Evolutionary conservation across 495 filamentous ascomycete species (phyloP), one percentile per base, ranked within the genome.

Genomic region (Penicillium tannophilum): DNA sequence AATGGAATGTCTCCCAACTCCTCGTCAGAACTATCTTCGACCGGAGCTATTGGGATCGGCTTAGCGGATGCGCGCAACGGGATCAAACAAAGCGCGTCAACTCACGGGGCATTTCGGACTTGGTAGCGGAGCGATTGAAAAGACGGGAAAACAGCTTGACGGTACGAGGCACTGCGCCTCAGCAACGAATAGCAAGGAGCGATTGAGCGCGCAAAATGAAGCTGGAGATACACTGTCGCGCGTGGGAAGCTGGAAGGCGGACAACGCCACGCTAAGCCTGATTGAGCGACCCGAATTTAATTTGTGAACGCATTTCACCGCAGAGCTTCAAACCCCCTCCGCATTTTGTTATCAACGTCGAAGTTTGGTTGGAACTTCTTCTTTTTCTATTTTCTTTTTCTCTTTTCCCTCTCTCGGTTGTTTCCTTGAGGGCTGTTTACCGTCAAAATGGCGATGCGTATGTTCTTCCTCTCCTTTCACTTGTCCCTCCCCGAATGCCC

Each of bases 381-480:
- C 62, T 60, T 56, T 20, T 48, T 57, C 23, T 44, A 33, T 64
- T 8, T 59, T 16, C 48, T 31, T 58, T 60, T 26, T 62, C 42
- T 43, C 26, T 28, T 57, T 63, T 35, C 52, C 54, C 26, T 54
- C 49, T 62, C 59, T 53, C 19, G 54, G 35, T 63, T 36, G 20
- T 54, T 63, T 55, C 60, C 50, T 68, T 68, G 59, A 56, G 68
- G 68, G 73, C 69, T 73, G 62, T 69, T 63, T 63, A 66, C 64
- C 64, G 72, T 79, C 72, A 84, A 78, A 41, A 86, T 86, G 84
- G 84, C 85, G 63, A 88, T 88, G 85, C 81, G 85, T 88, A 80
- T 51, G 65, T 47, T 53, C 17, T 16, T 41, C 28, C 42, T 20
- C 54, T 44, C 56, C 28, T 54, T 36, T 67, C 79, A 80, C 53